Base-by-base conservation (phyloP, 2,329 filamentous ascomycete species). In the Ascochyta koolunga region DNA sequence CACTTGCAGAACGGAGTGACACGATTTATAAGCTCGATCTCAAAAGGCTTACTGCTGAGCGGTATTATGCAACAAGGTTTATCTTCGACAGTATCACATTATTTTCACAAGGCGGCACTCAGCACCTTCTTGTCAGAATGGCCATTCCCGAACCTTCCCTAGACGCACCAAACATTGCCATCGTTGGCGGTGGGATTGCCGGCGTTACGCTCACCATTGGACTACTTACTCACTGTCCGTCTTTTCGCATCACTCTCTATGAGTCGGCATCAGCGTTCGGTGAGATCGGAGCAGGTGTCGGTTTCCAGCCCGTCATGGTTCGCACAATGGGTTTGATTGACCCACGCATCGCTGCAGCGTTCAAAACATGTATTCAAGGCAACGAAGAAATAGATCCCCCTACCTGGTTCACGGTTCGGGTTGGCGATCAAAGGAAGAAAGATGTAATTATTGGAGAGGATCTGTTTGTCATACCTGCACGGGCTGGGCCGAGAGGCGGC, bases 131-230 rank as follows among this genome's bases (percentile, higher is more conserved):
- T 29, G n/a, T 16, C 19, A 25, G 13, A 27, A 38, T 47, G 42
- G 13, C 27, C 10, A 5, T 33, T n/a, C 13, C 33, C 19, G 16
- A 29, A 3, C 29, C n/a, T 9, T 15, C 31, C 5, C 36, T 7
- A 33, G 63, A 71, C 50, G 40, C 60, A 10, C 74, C 77, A 59
- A 72, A 70, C 40, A 67, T 85, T 54, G 83, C 83, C 56, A 82
- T 87, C 22, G 72, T 86, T 16, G 84, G 84, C 57, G 83, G 83
- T 36, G 84, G 84, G n/a, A 84, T 87, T 42, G 79, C 79, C 5
- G 84, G 84, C 18, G 70, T 86, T 2, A 73, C 73, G 3, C 76
- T 86, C 1, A 80, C 82, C 8, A 77, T 82, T 27, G 81, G 77
- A 4, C 76, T 87, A 3, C 70, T 78, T 35, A 71, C 76, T 32